A percentile compares a stretch with the other conserved stretches of the same genome.
Evolutionary conservation across 2,329 filamentous ascomycete species (phyloP).

Genomic region (Mycosphaerella sp.): DNA sequence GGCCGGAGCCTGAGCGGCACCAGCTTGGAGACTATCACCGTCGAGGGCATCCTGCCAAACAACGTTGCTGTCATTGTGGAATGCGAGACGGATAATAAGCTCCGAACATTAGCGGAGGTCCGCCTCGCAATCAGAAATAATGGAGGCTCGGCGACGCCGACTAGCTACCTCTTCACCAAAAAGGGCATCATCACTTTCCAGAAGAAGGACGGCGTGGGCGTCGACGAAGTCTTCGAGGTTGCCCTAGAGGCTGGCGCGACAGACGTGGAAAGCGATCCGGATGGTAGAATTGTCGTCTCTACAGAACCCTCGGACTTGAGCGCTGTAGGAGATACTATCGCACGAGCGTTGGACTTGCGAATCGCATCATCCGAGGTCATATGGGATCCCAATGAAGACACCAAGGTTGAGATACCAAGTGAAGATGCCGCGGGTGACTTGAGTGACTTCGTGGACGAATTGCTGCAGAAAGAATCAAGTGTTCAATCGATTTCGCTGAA

Average conservation of each 20-base stretch:
- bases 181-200: constrained; percentile 69
- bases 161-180: constrained; percentile 77
- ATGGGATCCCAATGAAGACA: constrained; percentile 78
- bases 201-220: constrained; percentile 49
- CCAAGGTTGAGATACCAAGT: constrained; percentile 58
- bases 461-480: constrained; percentile 60
- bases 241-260: constrained; percentile 80
- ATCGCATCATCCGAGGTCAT: constrained; percentile 73
- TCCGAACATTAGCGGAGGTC: constrained; percentile 66
- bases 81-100: constrained; percentile 75
- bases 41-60: constrained; percentile 75
- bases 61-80: constrained; percentile 74
- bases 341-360: constrained; percentile 57
- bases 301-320: constrained; percentile 62
- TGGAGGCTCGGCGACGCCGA: constrained; percentile 65
- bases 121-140: constrained; percentile 63
- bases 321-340: constrained; percentile 58
- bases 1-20: constrained; percentile 70
- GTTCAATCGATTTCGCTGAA: constrained; percentile 80
- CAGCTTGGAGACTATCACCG: constrained; percentile 66
- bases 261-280: constrained; percentile 61
- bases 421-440: constrained; percentile 53
- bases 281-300: constrained; percentile 65
- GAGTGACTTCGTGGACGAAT: constrained; percentile 51
- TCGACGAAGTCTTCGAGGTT: constrained; percentile 69